Conservation (phyloP, 345 rosid species). For the Laguncularia racemosa region DNA sequence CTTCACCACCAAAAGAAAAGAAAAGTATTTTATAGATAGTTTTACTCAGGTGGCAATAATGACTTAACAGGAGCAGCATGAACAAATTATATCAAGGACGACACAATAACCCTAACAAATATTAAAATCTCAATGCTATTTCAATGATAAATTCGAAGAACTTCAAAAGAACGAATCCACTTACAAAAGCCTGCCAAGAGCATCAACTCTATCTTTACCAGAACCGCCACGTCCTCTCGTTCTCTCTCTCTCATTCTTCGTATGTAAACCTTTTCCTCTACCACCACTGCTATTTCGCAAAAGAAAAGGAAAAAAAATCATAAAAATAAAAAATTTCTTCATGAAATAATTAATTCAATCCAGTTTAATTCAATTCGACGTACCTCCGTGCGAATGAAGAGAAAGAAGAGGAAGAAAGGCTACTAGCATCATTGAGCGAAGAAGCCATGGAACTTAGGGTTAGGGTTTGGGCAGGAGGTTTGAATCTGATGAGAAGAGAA, state of each 20-base stretch:
- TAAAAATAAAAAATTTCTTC: background rate
- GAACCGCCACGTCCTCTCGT: constrained; percentile 39
- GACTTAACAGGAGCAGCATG: too few species aligned
- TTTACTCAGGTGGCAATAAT: too few species aligned
- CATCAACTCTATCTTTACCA: constrained; percentile 57
- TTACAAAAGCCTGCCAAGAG: constrained; percentile 91
- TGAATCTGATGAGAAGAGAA: constrained; percentile 2
- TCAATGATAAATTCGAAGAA: background rate
- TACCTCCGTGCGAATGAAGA: constrained; percentile 39
- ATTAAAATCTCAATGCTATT: too few species aligned
- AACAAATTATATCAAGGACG: too few species aligned
- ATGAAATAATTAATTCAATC: too few species aligned
- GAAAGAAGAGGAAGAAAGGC: constrained; percentile 23
- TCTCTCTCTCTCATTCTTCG: constrained; percentile 30
- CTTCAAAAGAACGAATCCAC: constrained; percentile 4
- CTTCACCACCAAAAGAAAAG: too few species aligned
- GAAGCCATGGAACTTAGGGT: constrained; percentile 7
- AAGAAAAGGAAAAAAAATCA: background rate
- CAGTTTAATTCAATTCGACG: too few species aligned
- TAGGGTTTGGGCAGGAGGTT: constrained; percentile 1
- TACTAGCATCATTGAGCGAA: background rate
- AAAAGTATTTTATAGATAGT: too few species aligned
- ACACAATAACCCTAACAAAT: too few species aligned
- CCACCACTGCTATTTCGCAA: constrained; percentile 26
- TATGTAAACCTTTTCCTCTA: constrained; percentile 37